Evolutionary conservation across 139 green algal species (phyloP).

Genomic region (Micractinium sp.): DNA sequence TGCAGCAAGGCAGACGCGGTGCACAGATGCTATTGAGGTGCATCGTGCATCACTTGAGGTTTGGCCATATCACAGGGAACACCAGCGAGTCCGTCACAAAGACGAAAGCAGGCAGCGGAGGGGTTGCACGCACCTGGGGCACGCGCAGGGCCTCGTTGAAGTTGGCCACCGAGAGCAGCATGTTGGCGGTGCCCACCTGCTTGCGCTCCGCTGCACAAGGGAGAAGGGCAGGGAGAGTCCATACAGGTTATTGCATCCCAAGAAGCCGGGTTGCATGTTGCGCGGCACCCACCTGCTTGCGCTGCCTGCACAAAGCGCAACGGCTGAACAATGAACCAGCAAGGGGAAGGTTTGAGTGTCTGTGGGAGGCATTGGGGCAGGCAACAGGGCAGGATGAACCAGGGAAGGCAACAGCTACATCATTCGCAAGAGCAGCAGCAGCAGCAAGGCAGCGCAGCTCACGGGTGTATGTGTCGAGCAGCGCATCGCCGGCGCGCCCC

Average conservation of each 20-base stretch:
- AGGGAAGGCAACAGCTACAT: too few species aligned
- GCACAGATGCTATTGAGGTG: too few species aligned
- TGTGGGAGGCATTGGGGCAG: too few species aligned
- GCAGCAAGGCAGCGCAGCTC: not conserved
- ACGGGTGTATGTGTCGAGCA: constrained; percentile 79
- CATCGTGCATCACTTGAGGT: too few species aligned
- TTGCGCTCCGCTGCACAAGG: constrained; percentile 66
- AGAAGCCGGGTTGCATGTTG: constrained; percentile 13
- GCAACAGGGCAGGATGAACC: too few species aligned
- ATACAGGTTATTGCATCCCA: not conserved
- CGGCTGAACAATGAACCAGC: too few species aligned
- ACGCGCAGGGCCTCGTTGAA: constrained; percentile 86
- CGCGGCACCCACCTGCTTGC: too few species aligned
- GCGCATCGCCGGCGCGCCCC: constrained; percentile 14
- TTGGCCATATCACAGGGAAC: not conserved
- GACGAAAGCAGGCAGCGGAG: not conserved
- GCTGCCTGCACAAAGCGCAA: not conserved
- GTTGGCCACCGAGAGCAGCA: constrained; percentile 87
- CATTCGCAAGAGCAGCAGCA: not conserved
- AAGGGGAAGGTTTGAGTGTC: not conserved
- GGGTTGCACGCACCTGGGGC: constrained; percentile 1
- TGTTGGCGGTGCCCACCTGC: constrained; percentile 83
- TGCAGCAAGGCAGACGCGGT: too few species aligned
- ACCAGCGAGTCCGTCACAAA: not conserved
- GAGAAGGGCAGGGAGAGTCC: not conserved